Base-by-base conservation (phyloP, 495 filamentous ascomycete species). In the Xylaria nigripes region DNA sequence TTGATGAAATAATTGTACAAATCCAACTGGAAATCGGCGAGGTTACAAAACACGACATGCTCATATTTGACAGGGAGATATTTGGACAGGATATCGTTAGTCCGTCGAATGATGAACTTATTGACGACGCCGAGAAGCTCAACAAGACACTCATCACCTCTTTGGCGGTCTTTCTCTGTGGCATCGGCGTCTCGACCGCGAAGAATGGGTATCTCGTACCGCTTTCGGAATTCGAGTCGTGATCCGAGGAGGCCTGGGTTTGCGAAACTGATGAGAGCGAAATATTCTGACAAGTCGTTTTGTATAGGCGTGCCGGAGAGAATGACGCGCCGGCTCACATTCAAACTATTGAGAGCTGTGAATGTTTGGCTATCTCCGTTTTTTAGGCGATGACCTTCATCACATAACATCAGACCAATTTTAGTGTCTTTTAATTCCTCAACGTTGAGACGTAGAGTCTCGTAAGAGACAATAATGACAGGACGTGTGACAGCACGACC, bases 1-100 rank as follows among this genome's bases (percentile, higher is more conserved):
- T 88, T 84, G 68, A 99, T 89, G 71, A 99, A 99, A 68, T 96
- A 85, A 60, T 93, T 95, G 71, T 99, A 99, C 6, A 99, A 76
- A 55, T 85, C 87, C 42, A 90, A 74, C 66, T 99, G 93, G 72
- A 99, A 97, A 0, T 86, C 84, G 21, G 91, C 85, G 29, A 96
- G 78, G 61, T 94, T 95, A 77, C 93, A 99, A 74, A 99, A 99
- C n/a, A 99, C 94, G 25, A 99, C 93, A 69, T 99, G 93, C 64
- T 99, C 93, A 71, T 99, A 99, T 72, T 99, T 99, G 71, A 97
- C 82, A 2, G 93, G 94, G 45, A 99, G 79, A 69, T 99, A 99
- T 66, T 99, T 97, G 36, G 92, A 95, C 18, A 99, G 73, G 50
- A 99, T 92, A 65, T 99, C 93, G 76, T 99, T 99, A 0, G 92